These are phyloP conservation scores for Aspergillus sergii DNA, from an alignment of 2,329 filamentous ascomycete genomes.

Conservation along the genomic window DNA sequence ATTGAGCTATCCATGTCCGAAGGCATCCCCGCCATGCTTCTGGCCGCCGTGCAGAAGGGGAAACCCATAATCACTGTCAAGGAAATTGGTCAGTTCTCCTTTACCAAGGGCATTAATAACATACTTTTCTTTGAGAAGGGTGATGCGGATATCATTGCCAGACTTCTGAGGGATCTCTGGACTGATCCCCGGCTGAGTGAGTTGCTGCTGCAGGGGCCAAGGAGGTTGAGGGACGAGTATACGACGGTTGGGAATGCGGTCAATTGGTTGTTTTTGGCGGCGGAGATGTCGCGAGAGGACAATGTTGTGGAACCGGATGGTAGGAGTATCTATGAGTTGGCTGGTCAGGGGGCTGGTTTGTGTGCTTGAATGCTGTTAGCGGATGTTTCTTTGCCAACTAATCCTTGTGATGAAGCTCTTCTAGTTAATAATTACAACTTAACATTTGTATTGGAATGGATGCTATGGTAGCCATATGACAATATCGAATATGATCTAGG, in stretches of 20 bases:
- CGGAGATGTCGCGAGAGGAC: not conserved
- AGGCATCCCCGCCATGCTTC: conserved; percentile 10
- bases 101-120: too few relatives aligned
- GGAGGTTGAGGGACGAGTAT: not conserved
- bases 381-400: not conserved
- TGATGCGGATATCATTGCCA: too few relatives aligned
- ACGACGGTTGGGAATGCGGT: not conserved
- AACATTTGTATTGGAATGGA: not conserved
- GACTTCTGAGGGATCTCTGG: not conserved
- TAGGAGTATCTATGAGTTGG: not conserved
- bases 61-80: conserved; percentile 1
- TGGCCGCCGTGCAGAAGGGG: conserved; percentile 5
- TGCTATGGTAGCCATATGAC: not conserved
- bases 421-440: not conserved
- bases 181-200: not conserved
- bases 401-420: not conserved
- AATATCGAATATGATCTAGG: not conserved
- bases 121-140: too few relatives aligned
- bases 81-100: not conserved
- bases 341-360: not conserved
- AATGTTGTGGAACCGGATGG: not conserved
- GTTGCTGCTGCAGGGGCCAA: not conserved
- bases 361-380: not conserved
- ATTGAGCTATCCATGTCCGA: conserved; percentile 10
- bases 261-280: not conserved